These are phyloP conservation scores for Epichloe bromicola DNA, from an alignment of 2,329 filamentous ascomycete species.

Conservation along the genomic window DNA sequence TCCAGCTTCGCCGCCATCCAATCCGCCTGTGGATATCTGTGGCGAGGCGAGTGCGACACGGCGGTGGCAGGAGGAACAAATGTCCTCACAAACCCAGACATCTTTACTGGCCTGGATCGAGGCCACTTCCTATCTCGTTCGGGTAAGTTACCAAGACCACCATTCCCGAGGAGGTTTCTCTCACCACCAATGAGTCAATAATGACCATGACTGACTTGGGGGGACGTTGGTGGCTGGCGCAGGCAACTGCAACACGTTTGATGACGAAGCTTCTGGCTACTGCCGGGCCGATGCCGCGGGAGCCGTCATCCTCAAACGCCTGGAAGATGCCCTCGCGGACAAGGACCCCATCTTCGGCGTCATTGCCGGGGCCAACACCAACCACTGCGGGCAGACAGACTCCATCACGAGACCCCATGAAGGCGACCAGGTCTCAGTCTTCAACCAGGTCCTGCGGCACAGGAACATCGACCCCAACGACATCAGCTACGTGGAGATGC, in stretches of 20 bases:
- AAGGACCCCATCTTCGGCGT: conserved; percentile 67
- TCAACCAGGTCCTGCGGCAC: conserved; percentile 53
- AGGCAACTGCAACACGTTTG: conserved; percentile 1
- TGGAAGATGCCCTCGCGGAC: conserved; percentile 65
- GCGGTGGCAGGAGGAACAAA: conserved; percentile 4
- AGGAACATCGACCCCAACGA: conserved; percentile 64
- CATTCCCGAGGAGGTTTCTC: no score
- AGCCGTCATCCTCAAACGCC: conserved; percentile 63
- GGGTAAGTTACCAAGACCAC: no score
- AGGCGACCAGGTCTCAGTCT: conserved; percentile 58
- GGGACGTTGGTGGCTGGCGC: no score
- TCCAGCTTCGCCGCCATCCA: conserved; percentile 54
- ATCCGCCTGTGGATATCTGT: conserved; percentile 4
- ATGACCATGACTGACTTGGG: no score
- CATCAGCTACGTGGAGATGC: conserved; percentile 79
- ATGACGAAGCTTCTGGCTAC: conserved; percentile 54
- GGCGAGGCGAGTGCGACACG: conserved; percentile 4
- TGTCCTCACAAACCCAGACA: conserved; percentile 8
- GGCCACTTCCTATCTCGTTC: no score
- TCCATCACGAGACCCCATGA: conserved; percentile 78
- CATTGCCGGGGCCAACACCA: conserved; percentile 62
- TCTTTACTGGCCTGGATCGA: conserved; percentile 1
- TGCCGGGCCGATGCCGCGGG: conserved; percentile 68
- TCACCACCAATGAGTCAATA: no score
- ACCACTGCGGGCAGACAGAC: conserved; percentile 68